A percentile compares a stretch with the other conserved stretches of the same genome.
Evolutionary conservation across 768 basidiomycete species (phyloP).

Genomic region (Artomyces pyxidatus): DNA sequence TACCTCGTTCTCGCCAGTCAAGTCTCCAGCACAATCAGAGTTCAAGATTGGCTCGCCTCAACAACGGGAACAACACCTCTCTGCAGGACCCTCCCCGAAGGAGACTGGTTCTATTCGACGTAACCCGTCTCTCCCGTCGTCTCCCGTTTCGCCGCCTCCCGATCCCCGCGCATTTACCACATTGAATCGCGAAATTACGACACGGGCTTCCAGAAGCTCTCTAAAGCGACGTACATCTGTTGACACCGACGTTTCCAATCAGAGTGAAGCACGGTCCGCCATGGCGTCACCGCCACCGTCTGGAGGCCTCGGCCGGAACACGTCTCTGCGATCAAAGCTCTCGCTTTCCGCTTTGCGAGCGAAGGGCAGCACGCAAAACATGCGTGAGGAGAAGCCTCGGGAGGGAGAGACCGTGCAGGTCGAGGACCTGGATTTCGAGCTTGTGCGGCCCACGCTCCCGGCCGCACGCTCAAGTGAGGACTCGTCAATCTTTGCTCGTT

Average conservation of each 20-base stretch:
- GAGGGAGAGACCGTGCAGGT: constrained; percentile 54
- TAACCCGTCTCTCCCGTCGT: background rate
- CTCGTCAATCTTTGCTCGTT: constrained; percentile 23
- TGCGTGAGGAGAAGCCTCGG: constrained; percentile 25
- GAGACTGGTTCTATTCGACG: too few relatives aligned
- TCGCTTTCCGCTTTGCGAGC: constrained; percentile 60
- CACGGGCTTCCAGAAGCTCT: constrained; percentile 10
- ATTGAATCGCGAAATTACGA: background rate
- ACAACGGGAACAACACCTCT: too few relatives aligned
- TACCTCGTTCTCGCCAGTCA: too few relatives aligned
- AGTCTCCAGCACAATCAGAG: too few relatives aligned
- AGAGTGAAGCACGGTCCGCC: constrained; percentile 29
- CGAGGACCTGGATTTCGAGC: constrained; percentile 75
- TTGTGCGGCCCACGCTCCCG: constrained; percentile 54
- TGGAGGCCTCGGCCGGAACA: constrained; percentile 22
- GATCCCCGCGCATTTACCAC: background rate
- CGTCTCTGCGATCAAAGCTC: constrained; percentile 47
- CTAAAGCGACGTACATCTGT: constrained; percentile 12
- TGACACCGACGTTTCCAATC: constrained; percentile 23
- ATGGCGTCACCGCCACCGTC: constrained; percentile 33
- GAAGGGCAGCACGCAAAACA: constrained; percentile 21
- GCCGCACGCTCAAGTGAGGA: constrained; percentile 46
- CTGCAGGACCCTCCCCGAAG: too few relatives aligned
- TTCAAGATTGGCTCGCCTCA: too few relatives aligned
- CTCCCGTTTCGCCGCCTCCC: background rate